These are phyloP conservation scores for Microdochium paspali DNA, from an alignment of 2,329 filamentous ascomycete species.

Conservation along the genomic window DNA sequence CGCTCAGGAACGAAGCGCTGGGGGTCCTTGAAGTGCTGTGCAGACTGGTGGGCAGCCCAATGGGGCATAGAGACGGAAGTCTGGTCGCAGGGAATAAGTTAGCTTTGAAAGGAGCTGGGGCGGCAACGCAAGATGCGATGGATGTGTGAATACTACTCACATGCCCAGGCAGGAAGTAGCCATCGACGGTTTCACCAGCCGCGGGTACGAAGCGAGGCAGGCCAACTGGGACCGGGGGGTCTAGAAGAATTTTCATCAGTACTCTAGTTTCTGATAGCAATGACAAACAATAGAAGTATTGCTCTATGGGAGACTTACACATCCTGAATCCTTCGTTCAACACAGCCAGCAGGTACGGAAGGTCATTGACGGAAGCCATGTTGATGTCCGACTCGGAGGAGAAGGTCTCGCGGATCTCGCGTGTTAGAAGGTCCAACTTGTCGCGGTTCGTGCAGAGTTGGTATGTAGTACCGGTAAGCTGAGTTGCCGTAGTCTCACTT, in stretches of 20 bases:
- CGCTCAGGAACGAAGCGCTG: slow-evolving; percentile 28
- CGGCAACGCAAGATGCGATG: neutral
- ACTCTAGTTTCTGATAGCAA: no score
- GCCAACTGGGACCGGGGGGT: neutral
- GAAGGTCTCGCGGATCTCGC: slow-evolving; percentile 28
- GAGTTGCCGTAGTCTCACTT: slow-evolving; percentile 40
- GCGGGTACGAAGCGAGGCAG: neutral
- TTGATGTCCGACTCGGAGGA: slow-evolving; percentile 19
- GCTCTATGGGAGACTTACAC: no score
- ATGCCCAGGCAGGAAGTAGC: neutral
- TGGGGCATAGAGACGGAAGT: neutral
- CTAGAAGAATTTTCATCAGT: no score
- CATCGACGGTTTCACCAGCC: neutral
- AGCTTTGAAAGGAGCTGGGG: neutral
- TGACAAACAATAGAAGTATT: no score
- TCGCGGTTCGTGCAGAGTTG: slow-evolving; percentile 26
- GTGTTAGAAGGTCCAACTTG: slow-evolving; percentile 21
- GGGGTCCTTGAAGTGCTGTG: slow-evolving; percentile 25
- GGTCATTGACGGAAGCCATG: slow-evolving; percentile 10
- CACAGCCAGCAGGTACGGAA: slow-evolving; percentile 18
- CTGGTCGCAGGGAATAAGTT: neutral
- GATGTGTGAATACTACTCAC: neutral
- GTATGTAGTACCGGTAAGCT: slow-evolving; percentile 28
- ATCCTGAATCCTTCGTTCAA: slow-evolving; percentile 19
- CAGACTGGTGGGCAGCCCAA: slow-evolving; percentile 4